Evolutionary conservation across 352 stramenopile genomes (phyloP).

Genomic region (Globisporangium camurandrum): DNA sequence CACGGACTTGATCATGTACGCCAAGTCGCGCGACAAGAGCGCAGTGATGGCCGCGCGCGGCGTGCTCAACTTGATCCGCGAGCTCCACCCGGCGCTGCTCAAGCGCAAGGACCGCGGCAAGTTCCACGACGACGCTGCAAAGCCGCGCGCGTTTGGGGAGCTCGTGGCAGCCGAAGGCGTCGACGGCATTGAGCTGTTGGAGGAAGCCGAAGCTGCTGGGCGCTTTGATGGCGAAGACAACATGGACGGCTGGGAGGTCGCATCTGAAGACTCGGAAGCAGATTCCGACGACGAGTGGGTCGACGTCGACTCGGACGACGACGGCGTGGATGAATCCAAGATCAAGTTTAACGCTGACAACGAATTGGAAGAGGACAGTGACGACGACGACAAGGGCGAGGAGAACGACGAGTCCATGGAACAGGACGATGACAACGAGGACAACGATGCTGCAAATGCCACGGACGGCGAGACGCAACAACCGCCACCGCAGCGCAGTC

Average conservation of each 20-base stretch:
- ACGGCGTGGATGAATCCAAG: slow-evolving; percentile 11
- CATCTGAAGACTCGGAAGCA: no score
- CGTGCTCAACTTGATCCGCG: slow-evolving; percentile 95
- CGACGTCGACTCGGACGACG: slow-evolving; percentile 50
- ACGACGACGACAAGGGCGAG: no score
- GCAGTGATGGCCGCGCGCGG: slow-evolving; percentile 94
- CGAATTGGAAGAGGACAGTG: slow-evolving; percentile 24
- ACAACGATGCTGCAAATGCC: slow-evolving; percentile 28
- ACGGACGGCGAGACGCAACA: slow-evolving; percentile 40
- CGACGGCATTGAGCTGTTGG: slow-evolving; percentile 94
- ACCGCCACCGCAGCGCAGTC: slow-evolving; percentile 22
- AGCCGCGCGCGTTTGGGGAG: slow-evolving; percentile 89
- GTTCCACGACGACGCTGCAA: slow-evolving; percentile 72
- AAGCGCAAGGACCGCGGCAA: slow-evolving; percentile 96
- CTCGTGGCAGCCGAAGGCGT: slow-evolving; percentile 89
- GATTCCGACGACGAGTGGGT: no score
- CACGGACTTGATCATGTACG: slow-evolving; percentile 94
- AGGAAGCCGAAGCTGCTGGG: slow-evolving; percentile 60
- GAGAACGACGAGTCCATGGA: no score
- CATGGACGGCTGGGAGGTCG: slow-evolving; percentile 77
- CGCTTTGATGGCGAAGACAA: slow-evolving; percentile 81
- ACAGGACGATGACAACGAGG: slow-evolving; percentile 21
- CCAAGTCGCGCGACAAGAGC: slow-evolving; percentile 94
- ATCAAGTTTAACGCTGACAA: slow-evolving; percentile 21
- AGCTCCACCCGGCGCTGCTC: slow-evolving; percentile 94